Conservation (phyloP, 2,329 filamentous ascomycete species). For the Nigrospora sphaerica region DNA sequence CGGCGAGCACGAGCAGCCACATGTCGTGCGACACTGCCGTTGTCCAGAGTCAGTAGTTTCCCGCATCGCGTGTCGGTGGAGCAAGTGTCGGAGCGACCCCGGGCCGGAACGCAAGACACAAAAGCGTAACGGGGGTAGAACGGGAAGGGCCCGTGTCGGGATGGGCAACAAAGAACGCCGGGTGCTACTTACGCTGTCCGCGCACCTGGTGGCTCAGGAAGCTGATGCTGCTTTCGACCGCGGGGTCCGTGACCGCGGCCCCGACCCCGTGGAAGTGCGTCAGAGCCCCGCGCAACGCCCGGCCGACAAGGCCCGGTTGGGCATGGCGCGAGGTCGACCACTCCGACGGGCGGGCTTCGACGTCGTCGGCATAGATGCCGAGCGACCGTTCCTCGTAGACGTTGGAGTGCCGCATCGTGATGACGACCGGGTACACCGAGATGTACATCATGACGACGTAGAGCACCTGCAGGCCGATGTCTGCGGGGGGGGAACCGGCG, state of each 20-base stretch:
- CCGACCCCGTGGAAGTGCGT: conserved; percentile 36
- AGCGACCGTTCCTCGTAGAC: conserved; percentile 65
- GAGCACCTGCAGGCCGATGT: conserved; percentile 51
- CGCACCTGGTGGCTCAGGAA: conserved; percentile 52
- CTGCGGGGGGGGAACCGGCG: neutral
- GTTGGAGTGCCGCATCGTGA: conserved; percentile 62
- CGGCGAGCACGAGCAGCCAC: conserved; percentile 56
- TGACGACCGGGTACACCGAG: conserved; percentile 54
- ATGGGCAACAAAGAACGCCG: too few relatives aligned
- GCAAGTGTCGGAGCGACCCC: too few relatives aligned
- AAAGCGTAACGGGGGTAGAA: too few relatives aligned
- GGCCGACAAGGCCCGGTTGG: conserved; percentile 8
- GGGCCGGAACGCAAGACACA: too few relatives aligned
- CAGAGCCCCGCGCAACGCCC: conserved; percentile 28
- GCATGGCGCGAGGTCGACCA: neutral
- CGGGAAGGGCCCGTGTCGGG: too few relatives aligned
- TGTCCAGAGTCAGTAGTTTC: too few relatives aligned
- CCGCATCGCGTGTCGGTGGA: too few relatives aligned
- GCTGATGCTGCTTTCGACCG: conserved; percentile 30
- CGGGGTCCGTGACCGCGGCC: conserved; percentile 15
- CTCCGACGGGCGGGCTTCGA: conserved; percentile 15
- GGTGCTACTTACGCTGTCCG: conserved; percentile 37
- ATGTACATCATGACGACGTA: conserved; percentile 64
- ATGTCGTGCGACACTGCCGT: conserved; percentile 50
- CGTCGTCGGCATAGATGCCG: conserved; percentile 42